A percentile compares a stretch with the other conserved stretches of the same genome.
Conservation (phyloP, 2,329 filamentous ascomycete genomes). For the Periconia macrospinosa region DNA sequence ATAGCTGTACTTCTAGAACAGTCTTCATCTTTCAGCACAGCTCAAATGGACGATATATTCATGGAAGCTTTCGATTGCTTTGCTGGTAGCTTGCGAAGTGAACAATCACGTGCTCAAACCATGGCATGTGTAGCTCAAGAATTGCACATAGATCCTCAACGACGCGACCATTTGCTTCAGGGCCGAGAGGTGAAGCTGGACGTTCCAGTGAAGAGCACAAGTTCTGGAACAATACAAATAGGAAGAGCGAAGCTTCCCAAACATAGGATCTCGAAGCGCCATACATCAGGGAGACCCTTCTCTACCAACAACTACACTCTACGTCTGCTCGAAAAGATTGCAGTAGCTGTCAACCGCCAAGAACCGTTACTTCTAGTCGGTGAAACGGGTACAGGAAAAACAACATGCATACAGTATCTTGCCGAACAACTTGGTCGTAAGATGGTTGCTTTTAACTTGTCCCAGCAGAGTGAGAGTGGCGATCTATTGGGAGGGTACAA, state of each 20-base stretch:
- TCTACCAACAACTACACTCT: slow-evolving; percentile 86
- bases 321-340: slow-evolving; percentile 83
- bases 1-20: slow-evolving; percentile 67
- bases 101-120: slow-evolving; percentile 61
- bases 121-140: slow-evolving; percentile 77
- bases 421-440: slow-evolving; percentile 82
- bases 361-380: slow-evolving; percentile 95
- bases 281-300: slow-evolving; percentile 60
- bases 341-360: slow-evolving; percentile 76
- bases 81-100: slow-evolving; percentile 74
- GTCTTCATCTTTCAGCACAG: slow-evolving; percentile 64
- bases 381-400: slow-evolving; percentile 98
- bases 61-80: slow-evolving; percentile 94
- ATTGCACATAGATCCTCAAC: slow-evolving; percentile 81
- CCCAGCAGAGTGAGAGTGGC: slow-evolving; percentile 96
- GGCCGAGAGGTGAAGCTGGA: slow-evolving; percentile 69
- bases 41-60: slow-evolving; percentile 83
- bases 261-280: slow-evolving; percentile 44
- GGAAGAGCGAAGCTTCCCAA: slow-evolving; percentile 52
- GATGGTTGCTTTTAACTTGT: slow-evolving; percentile 90
- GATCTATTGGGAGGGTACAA: slow-evolving; percentile 96
- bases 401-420: slow-evolving; percentile 90
- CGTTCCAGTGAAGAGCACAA: slow-evolving; percentile 31
- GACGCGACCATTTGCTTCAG: slow-evolving; percentile 75
- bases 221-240: slow-evolving; percentile 33